Percentiles rank a stretch among this genome's conserved stretches.
Evolutionary conservation across 1,284 basidiomycete species (phyloP).

Genomic region (Xerocomus amazonicus): DNA sequence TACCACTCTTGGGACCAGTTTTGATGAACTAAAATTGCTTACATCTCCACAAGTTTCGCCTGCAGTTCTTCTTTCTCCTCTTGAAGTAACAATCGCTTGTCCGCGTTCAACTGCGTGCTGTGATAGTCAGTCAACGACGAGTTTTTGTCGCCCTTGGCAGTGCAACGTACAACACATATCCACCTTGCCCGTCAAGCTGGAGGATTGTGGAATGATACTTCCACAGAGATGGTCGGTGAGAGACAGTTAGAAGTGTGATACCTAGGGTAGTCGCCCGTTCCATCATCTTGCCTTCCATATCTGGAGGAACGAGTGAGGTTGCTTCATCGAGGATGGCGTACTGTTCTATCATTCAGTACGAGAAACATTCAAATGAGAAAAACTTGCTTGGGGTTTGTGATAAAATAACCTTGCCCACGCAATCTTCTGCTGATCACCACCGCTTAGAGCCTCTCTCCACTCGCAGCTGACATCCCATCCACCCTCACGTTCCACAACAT

Average conservation of each 20-base stretch:
- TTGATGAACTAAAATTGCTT: conserved; percentile 27
- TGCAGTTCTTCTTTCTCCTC: conserved; percentile 90
- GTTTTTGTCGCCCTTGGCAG: neutral
- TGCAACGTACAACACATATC: conserved; percentile 75
- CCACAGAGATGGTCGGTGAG: conserved; percentile 91
- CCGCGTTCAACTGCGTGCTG: conserved; percentile 87
- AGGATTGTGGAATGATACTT: conserved; percentile 92
- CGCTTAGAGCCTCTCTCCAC: conserved; percentile 91
- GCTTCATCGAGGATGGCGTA: conserved; percentile 98
- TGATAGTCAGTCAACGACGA: conserved; percentile 2
- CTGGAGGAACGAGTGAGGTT: conserved; percentile 89
- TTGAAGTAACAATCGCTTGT: conserved; percentile 87
- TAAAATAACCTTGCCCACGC: conserved; percentile 98
- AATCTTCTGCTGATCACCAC: conserved; percentile 87
- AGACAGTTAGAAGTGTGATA: conserved; percentile 89
- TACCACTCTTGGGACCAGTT: conserved; percentile 1
- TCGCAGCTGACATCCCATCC: conserved; percentile 89
- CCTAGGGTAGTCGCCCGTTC: conserved; percentile 85
- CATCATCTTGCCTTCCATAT: conserved; percentile 95
- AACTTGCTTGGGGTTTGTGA: conserved; percentile 80
- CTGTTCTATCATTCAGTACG: conserved; percentile 37
- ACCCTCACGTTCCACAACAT: conserved; percentile 92
- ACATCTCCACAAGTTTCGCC: conserved; percentile 78
- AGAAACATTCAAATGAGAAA: neutral
- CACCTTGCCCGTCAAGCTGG: conserved; percentile 83